Percentiles rank a stretch among this genome's conserved stretches.
Conservation (phyloP, 352 stramenopile species). For the Thalassiosira ordinaria region DNA sequence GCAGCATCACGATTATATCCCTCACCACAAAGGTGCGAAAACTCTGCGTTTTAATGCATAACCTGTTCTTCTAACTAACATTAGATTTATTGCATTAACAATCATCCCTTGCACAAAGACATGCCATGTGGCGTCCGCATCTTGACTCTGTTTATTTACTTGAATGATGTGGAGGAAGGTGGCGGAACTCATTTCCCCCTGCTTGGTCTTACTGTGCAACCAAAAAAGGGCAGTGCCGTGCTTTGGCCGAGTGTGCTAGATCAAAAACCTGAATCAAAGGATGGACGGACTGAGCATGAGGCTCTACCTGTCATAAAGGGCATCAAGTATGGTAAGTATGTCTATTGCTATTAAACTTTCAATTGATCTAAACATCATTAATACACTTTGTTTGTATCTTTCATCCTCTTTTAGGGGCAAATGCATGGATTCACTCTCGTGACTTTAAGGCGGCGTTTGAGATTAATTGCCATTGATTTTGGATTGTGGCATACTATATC, state of each 20-base stretch:
- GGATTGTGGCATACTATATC: no score
- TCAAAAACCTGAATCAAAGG: constrained; percentile 68
- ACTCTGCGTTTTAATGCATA: no score
- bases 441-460: no score
- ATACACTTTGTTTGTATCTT: no score
- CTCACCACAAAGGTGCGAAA: no score
- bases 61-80: constrained; percentile 56
- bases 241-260: constrained; percentile 86
- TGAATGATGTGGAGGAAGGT: constrained; percentile 86
- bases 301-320: constrained; percentile 81
- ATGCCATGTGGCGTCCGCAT: constrained; percentile 56
- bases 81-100: no score
- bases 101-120: constrained; percentile 26
- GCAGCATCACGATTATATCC: constrained; percentile 80
- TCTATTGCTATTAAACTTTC: no score
- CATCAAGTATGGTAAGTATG: constrained; percentile 84
- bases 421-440: constrained; percentile 57
- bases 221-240: constrained; percentile 80
- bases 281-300: constrained; percentile 83
- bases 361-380: no score
- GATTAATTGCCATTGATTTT: no score
- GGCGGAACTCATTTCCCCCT: constrained; percentile 76
- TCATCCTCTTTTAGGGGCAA: no score
- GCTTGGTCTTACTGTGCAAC: constrained; percentile 72
- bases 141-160: constrained; percentile 86